Conservation (phyloP, 208 protist genomes). For the Wallacemonas collosoma region DNA sequence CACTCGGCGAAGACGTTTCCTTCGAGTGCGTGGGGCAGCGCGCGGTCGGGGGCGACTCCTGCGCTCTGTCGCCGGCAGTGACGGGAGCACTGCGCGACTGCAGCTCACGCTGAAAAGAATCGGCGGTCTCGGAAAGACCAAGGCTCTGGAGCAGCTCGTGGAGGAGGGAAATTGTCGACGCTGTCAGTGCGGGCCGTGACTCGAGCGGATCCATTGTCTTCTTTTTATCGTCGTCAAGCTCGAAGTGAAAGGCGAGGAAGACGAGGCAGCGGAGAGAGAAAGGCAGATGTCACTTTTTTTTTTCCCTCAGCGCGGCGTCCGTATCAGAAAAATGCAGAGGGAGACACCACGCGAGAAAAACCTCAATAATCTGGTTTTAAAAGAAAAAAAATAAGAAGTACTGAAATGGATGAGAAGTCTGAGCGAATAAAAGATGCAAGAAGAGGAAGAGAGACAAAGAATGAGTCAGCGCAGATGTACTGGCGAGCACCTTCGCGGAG, state of each 20-base stretch:
- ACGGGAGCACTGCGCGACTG: slow-evolving; percentile 18
- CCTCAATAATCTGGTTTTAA: slow-evolving; percentile 12
- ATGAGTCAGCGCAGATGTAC: too few species aligned
- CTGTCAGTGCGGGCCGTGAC: background rate
- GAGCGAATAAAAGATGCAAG: too few species aligned
- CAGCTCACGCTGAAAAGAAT: slow-evolving; percentile 46
- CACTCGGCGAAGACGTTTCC: too few species aligned
- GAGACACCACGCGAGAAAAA: background rate
- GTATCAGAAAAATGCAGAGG: slow-evolving; percentile 10
- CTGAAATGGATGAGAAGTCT: background rate
- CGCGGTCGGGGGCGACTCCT: too few species aligned
- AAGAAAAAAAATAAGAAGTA: slow-evolving; percentile 5
- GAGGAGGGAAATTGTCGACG: slow-evolving; percentile 14
- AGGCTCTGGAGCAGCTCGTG: slow-evolving; percentile 49
- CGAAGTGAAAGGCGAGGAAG: background rate
- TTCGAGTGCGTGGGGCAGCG: too few species aligned
- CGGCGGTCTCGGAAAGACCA: slow-evolving; percentile 52
- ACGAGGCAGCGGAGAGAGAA: background rate
- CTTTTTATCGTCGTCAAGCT: background rate
- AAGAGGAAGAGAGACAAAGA: too few species aligned
- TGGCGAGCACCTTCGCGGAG: too few species aligned
- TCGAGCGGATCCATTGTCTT: background rate
- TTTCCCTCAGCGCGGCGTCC: background rate
- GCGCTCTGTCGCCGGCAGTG: too few species aligned
- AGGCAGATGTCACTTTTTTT: background rate